Evolutionary conservation across 768 basidiomycete species (phyloP).

Genomic region (Dendrothele bispora): DNA sequence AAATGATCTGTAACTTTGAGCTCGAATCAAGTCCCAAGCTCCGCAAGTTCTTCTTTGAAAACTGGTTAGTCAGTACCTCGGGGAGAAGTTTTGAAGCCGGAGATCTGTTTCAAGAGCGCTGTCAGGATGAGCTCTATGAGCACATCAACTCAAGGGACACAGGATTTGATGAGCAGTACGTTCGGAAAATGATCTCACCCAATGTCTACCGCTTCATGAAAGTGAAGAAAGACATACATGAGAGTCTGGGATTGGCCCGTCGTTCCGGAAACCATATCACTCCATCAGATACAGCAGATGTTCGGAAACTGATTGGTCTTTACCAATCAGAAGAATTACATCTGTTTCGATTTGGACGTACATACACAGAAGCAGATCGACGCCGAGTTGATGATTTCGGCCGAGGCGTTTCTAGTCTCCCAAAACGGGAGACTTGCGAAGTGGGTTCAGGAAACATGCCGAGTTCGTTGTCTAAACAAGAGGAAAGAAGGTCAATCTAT

Average conservation of each 20-base stretch:
- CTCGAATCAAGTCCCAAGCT: constrained; percentile 14
- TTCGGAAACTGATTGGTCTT: constrained; percentile 1
- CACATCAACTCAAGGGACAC: constrained; percentile 1
- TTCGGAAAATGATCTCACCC: constrained; percentile 13
- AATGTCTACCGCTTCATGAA: constrained; percentile 15
- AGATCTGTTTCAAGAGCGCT: constrained; percentile 22
- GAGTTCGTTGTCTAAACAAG: not conserved
- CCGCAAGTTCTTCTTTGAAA: constrained; percentile 5
- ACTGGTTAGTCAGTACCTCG: constrained; percentile 12
- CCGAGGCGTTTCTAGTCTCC: not conserved
- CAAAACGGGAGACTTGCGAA: no score
- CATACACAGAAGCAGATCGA: not conserved
- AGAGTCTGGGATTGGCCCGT: constrained; percentile 7
- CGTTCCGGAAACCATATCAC: constrained; percentile 11
- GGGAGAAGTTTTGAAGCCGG: constrained; percentile 11
- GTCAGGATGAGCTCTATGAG: constrained; percentile 14
- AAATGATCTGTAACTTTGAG: constrained; percentile 16
- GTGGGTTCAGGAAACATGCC: constrained; percentile 2
- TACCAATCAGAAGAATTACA: constrained; percentile 8
- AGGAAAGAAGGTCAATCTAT: not conserved
- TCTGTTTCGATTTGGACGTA: constrained; percentile 2
- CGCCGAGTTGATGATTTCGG: constrained; percentile 7
- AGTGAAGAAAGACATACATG: constrained; percentile 14
- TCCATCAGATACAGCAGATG: not conserved
- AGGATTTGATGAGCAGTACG: constrained; percentile 12